Conservation (phyloP, 352 stramenopile species). For the Phytophthora idaei region DNA sequence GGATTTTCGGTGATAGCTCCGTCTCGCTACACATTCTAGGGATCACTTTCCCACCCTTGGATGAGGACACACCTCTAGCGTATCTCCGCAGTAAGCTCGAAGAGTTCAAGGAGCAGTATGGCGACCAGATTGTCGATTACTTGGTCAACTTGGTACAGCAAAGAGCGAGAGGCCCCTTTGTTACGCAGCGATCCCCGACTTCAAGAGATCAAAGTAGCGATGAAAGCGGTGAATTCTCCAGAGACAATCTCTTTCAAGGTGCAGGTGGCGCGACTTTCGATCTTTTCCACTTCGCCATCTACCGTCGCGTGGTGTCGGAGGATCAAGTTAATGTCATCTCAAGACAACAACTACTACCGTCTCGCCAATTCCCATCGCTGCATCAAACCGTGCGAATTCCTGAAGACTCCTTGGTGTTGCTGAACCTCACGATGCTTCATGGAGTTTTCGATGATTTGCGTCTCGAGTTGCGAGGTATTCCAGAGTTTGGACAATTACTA, state of each 20-base stretch:
- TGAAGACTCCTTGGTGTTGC: conserved; percentile 50
- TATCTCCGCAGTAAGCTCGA: conserved; percentile 57
- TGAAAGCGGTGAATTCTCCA: conserved; percentile 26
- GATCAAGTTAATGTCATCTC: conserved; percentile 29
- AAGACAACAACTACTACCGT: conserved; percentile 45
- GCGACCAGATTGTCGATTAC: conserved; percentile 63
- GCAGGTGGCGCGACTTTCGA: conserved; percentile 61
- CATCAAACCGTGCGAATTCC: conserved; percentile 41
- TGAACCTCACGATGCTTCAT: conserved; percentile 62
- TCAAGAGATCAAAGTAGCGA: conserved; percentile 13
- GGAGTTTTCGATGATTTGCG: conserved; percentile 67
- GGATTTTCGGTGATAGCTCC: conserved; percentile 58
- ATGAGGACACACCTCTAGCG: conserved; percentile 68
- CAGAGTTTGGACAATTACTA: conserved; percentile 56
- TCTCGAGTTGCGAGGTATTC: conserved; percentile 53
- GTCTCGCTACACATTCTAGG: conserved; percentile 60
- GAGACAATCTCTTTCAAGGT: conserved; percentile 43
- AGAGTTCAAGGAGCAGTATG: conserved; percentile 59
- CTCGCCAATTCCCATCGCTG: conserved; percentile 44
- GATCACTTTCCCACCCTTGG: conserved; percentile 59
- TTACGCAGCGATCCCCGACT: conserved; percentile 13
- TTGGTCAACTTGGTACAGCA: conserved; percentile 53
- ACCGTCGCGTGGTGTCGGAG: conserved; percentile 41
- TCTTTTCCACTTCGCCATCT: conserved; percentile 77
- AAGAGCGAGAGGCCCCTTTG: conserved; percentile 18